Evolutionary conservation across 1,139 yeast species (phyloP), one percentile per base, ranked within the genome.

Genomic region (Suhomyces ambrosiae): DNA sequence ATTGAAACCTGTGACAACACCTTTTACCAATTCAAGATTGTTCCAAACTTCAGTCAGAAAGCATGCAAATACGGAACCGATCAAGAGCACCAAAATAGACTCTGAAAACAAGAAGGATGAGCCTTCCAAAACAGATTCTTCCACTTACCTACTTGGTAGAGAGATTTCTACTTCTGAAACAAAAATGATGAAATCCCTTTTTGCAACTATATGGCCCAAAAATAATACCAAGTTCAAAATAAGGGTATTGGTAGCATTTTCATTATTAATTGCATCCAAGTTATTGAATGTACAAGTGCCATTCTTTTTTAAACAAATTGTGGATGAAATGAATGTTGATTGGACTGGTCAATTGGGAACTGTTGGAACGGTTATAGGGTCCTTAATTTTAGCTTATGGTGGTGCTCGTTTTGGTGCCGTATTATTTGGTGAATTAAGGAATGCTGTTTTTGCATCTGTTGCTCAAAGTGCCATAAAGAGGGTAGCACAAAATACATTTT

Each of bases 371-470:
- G 80, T 78, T 3, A 77, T 86, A 25, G 90, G 87, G 3, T 75
- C 90, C 3, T 74, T 90, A 38, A 80, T 92, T 22, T 53, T 92
- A 17, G 95, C 96, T 0, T 90, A 92, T 58, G 99, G 99, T 34
- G 81, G 87, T 12, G 95, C 97, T 1, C 69, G 98, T 44, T 89
- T 94, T 57, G 97, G 97, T 14, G 86, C 98, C 3, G 95, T 90
- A 2, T 63, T 92, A 11, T 87, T 92, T 63, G 98, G 97, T 19
- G 98, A 92, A 60, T 69, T 92, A 48, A 70, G 97, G 52, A 92
- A 92, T 59, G 98, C 98, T 1, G 81, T 92, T 7, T 92, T 92
- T 67, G 97, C 98, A 1, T 79, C 86, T 27, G 98, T 94, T 16
- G 95, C 97, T 4, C 99, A 92, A 60, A 80, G 83, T 50, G 97